These are phyloP conservation scores for Trichoderma gamsii DNA, from an alignment of 495 filamentous ascomycete species.

Conservation along the genomic window DNA sequence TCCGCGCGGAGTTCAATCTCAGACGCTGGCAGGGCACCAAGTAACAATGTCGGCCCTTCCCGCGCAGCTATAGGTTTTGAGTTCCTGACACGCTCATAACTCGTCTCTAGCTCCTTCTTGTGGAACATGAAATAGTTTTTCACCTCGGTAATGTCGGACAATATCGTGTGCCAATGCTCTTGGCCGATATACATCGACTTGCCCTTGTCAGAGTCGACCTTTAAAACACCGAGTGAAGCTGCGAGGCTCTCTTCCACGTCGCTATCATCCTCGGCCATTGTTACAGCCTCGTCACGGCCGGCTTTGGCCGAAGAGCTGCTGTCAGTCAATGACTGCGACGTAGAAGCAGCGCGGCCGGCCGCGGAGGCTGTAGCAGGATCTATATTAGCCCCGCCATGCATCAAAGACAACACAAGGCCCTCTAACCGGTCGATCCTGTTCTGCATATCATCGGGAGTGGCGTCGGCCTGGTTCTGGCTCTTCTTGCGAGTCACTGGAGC, in stretches of 20 bases:
- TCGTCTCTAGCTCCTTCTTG: constrained; percentile 51
- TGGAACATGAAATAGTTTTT: constrained; percentile 71
- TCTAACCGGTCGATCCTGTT: constrained; percentile 96
- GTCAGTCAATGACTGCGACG: constrained; percentile 55
- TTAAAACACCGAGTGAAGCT: constrained; percentile 81
- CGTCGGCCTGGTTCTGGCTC: constrained; percentile 57
- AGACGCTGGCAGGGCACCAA: constrained; percentile 62
- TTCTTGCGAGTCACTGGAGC: constrained; percentile 71
- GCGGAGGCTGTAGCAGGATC: constrained; percentile 30
- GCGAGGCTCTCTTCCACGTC: constrained; percentile 78
- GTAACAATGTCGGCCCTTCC: constrained; percentile 64
- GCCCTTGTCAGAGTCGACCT: constrained; percentile 70
- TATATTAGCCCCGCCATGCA: constrained; percentile 73
- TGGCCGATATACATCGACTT: constrained; percentile 84
- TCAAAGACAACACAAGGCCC: constrained; percentile 87
- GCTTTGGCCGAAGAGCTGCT: constrained; percentile 57
- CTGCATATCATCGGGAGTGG: constrained; percentile 92
- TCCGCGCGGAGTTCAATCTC: constrained; percentile 71
- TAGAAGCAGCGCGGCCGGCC: constrained; percentile 51
- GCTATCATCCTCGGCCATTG: constrained; percentile 54
- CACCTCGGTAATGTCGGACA: constrained; percentile 89
- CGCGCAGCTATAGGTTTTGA: constrained; percentile 52
- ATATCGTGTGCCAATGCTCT: constrained; percentile 82
- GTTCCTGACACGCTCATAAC: constrained; percentile 58
- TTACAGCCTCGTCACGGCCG: constrained; percentile 50